A percentile compares a stretch with the other conserved stretches of the same genome.
Conservation (phyloP, 768 basidiomycete genomes). For the Fomitopsis pulvina region DNA sequence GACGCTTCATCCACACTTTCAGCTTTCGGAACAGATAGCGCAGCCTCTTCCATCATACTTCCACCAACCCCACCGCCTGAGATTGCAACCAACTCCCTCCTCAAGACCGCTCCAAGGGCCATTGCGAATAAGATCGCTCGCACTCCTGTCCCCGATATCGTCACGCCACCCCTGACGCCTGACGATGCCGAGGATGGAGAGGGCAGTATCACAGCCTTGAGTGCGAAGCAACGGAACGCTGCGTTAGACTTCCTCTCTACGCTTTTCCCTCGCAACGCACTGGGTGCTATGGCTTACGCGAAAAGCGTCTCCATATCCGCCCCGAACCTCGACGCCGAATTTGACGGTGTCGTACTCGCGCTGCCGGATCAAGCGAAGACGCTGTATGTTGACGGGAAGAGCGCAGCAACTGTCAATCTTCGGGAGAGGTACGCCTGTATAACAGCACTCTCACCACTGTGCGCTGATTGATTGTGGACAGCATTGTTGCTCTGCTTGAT, state of each 20-base stretch:
- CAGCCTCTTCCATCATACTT: constrained; percentile 19
- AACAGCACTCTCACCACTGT: background rate
- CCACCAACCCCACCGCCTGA: constrained; percentile 27
- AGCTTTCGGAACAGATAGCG: constrained; percentile 29
- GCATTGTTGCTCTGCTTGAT: constrained; percentile 82
- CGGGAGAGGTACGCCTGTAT: constrained; percentile 65
- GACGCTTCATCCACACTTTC: constrained; percentile 33
- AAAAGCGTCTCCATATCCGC: constrained; percentile 70
- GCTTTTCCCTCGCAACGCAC: constrained; percentile 69
- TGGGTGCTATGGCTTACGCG: constrained; percentile 62
- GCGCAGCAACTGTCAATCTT: constrained; percentile 69
- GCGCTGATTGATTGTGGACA: constrained; percentile 25
- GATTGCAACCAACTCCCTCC: constrained; percentile 4
- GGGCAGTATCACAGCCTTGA: constrained; percentile 33
- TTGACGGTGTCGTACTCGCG: constrained; percentile 75
- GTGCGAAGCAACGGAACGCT: constrained; percentile 45
- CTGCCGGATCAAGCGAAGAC: constrained; percentile 67
- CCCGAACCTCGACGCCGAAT: constrained; percentile 58
- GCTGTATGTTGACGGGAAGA: constrained; percentile 82
- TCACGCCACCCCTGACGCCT: constrained; percentile 77
- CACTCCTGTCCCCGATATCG: constrained; percentile 30
- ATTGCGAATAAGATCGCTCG: constrained; percentile 16
- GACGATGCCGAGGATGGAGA: constrained; percentile 50
- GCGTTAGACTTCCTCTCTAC: constrained; percentile 74
- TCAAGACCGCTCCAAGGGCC: constrained; percentile 18